Evolutionary conservation across 139 green algal species (phyloP), one percentile per base, ranked within the genome.

Genomic region (Auxenochlorella pyrenoidosa): DNA sequence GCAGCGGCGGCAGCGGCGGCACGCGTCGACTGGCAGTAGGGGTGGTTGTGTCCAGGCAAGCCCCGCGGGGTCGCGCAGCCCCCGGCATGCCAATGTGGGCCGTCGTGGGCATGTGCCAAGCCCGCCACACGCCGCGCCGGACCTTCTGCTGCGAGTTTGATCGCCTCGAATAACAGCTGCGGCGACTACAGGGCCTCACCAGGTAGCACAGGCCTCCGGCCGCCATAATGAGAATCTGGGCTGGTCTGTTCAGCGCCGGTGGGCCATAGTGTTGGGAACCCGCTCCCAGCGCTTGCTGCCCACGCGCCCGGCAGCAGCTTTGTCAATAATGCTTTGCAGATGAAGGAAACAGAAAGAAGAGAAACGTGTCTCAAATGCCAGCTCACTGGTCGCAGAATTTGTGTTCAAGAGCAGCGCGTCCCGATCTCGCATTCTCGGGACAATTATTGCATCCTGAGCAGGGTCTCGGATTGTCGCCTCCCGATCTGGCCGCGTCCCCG

Each of bases 181-280:
- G 21, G 6, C 30, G 22, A 0, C 36, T 15, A 13, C 12, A 21
- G 19, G 22, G 26, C 22, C 76, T n/a, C 47, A 82, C 76, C 76
- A 82, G 76, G 47, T 82, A 82, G 47, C 76, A 82, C 13, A 82
- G 47, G 13, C 44, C 22, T 54, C 76, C 76, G 1, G 24, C n/a
- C 15, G 12, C 76, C 65, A 32, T 36, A 2, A 30, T 18, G 18
- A 47, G 47, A 12, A 66, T 82, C 65, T 43, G 66, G 26, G 66
- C 66, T 26, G 34, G 30, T 0, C 30, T 38, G 15, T 24, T 63
- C 47, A 63, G 54, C 54, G 18, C 54, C 54, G 54, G 54, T 63
- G 54, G 54, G 54, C 12, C 54, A 63, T 63, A 13, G 13, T 63
- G 16, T 63, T 13, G 18, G 54, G 54, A 22, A 24, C 54, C 18